phyloP scores from a whole-genome alignment of 306 rosid species.

The Inga oerstediana region DNA sequence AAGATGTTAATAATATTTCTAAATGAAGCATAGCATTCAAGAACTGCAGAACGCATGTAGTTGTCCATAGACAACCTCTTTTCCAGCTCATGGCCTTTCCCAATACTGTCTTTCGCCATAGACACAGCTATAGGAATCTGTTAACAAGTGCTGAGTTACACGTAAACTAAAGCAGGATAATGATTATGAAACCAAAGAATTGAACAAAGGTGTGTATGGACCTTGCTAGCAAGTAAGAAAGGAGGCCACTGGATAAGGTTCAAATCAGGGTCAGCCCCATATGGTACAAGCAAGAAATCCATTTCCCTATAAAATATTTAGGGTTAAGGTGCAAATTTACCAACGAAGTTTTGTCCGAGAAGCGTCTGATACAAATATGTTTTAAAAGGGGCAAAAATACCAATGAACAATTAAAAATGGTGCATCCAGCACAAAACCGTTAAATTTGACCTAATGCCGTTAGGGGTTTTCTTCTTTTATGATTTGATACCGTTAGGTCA shows the following conservation, averaged over 20 bases:
- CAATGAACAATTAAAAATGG: no score
- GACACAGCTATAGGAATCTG: constrained; percentile 95
- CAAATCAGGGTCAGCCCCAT: constrained; percentile 75
- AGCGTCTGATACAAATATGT: no score
- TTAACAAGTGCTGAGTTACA: constrained; percentile 24
- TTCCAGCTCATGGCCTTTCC: constrained; percentile 72
- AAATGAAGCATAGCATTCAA: constrained; percentile 82
- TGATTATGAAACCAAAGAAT: constrained; percentile 27
- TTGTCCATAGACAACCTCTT: constrained; percentile 70
- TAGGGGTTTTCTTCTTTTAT: no score
- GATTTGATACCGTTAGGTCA: no score
- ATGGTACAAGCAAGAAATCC: constrained; percentile 93
- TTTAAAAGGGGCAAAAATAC: no score
- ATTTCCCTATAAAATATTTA: constrained; percentile 65
- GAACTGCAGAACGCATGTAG: constrained; percentile 84
- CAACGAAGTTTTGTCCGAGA: no score
- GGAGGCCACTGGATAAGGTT: constrained; percentile 96
- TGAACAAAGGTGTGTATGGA: constrained; percentile 34
- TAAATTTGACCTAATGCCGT: no score
- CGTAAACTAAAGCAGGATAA: constrained; percentile 28
- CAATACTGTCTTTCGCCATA: constrained; percentile 88
- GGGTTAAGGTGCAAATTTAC: no score
- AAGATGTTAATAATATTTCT: constrained; percentile 65
- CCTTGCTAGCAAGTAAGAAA: constrained; percentile 99
- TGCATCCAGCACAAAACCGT: no score